A percentile compares a stretch with the other conserved stretches of the same genome.
Conservation (phyloP, 2,329 filamentous ascomycete genomes). For the Xylariales sp. region DNA sequence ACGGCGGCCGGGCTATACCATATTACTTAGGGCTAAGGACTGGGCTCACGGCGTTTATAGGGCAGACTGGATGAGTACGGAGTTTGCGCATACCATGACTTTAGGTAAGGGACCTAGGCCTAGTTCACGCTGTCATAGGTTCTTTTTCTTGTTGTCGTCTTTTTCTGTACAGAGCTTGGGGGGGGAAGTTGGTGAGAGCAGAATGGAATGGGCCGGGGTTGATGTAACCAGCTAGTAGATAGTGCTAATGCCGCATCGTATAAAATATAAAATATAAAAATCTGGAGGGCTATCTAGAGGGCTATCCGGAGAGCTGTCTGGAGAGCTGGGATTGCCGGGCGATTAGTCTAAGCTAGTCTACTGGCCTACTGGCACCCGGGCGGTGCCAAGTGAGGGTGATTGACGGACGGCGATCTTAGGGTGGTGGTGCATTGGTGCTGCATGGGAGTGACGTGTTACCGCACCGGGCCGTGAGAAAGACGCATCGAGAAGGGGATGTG, state of each 20-base stretch:
- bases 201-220: background rate
- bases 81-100: conserved; percentile 26
- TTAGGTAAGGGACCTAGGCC: conserved; percentile 9
- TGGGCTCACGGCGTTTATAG: conserved; percentile 32
- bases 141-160: background rate
- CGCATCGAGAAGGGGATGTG: conserved; percentile 3
- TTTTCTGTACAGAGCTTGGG: background rate
- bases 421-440: background rate
- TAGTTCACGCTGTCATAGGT: conserved; percentile 1
- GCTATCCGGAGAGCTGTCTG: too few relatives aligned
- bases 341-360: background rate
- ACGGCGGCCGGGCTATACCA: conserved; percentile 1
- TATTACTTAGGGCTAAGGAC: background rate
- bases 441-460: conserved; percentile 19
- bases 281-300: background rate
- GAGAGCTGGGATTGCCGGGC: background rate
- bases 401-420: background rate
- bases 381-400: background rate
- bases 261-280: background rate
- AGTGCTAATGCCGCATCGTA: background rate
- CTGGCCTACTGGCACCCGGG: too few relatives aligned
- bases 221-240: conserved; percentile 1
- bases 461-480: conserved; percentile 1
- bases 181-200: background rate
- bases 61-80: conserved; percentile 17